These are phyloP conservation scores for Fusarium globosum DNA, from an alignment of 2,329 filamentous ascomycete genomes.

Conservation along the genomic window DNA sequence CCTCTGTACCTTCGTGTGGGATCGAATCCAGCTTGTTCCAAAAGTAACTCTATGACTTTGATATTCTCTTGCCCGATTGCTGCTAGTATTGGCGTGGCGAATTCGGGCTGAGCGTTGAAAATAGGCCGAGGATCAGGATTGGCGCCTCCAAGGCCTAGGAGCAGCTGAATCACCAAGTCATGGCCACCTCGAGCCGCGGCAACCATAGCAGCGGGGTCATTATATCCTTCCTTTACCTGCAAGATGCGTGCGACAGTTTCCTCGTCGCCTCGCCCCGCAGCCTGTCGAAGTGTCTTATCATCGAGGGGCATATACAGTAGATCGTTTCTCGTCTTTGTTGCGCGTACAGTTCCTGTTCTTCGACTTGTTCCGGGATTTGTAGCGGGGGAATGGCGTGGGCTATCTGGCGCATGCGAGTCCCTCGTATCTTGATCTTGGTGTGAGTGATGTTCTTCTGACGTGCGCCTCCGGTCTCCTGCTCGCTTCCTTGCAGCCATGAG, in stretches of 20 bases:
- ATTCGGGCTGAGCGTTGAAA: constrained; percentile 69
- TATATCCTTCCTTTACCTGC: constrained; percentile 68
- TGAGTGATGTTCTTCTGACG: constrained; percentile 68
- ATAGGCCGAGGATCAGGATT: constrained; percentile 77
- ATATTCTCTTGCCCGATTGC: constrained; percentile 91
- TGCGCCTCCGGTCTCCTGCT: constrained; percentile 63
- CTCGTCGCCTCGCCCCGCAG: constrained; percentile 70
- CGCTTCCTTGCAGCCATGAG: constrained; percentile 71
- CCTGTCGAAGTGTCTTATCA: constrained; percentile 69
- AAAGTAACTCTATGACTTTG: constrained; percentile 82
- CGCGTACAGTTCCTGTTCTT: constrained; percentile 65
- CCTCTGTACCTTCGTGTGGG: constrained; percentile 82
- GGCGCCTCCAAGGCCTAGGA: constrained; percentile 74
- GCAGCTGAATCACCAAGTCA: constrained; percentile 83
- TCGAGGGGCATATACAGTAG: constrained; percentile 72
- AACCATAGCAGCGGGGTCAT: constrained; percentile 88
- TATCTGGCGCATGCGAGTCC: constrained; percentile 67
- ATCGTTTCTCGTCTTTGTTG: constrained; percentile 73
- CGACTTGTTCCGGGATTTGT: constrained; percentile 56
- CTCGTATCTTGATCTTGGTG: constrained; percentile 60
- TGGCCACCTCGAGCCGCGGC: constrained; percentile 93
- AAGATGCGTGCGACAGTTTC: constrained; percentile 71
- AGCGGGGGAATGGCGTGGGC: constrained; percentile 68
- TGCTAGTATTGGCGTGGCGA: constrained; percentile 91
- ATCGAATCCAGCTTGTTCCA: constrained; percentile 83